A percentile compares a stretch with the other conserved stretches of the same genome.
Conservation (phyloP, 768 basidiomycete genomes). For the Russula abietina region DNA sequence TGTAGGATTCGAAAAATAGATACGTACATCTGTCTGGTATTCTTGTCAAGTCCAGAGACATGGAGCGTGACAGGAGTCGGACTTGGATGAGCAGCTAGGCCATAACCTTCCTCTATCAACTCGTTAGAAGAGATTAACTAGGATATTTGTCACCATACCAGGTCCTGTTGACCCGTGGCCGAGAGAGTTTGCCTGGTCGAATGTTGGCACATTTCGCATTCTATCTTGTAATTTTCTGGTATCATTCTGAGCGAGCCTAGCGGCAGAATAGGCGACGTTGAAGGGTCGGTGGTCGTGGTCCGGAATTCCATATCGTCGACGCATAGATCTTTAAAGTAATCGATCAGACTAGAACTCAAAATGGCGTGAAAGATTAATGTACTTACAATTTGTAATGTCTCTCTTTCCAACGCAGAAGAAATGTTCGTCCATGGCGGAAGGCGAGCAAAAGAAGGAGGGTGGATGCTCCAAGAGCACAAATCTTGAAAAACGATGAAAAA, state of each 20-base stretch:
- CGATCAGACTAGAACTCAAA: slow-evolving; percentile 5
- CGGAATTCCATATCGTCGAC: slow-evolving; percentile 76
- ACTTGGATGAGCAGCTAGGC: background rate
- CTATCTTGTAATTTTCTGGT: slow-evolving; percentile 9
- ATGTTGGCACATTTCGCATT: slow-evolving; percentile 3
- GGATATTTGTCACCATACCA: slow-evolving; percentile 1
- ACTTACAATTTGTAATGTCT: slow-evolving; percentile 59
- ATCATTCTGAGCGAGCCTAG: slow-evolving; percentile 50
- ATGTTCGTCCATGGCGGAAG: slow-evolving; percentile 30
- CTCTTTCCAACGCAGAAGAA: slow-evolving; percentile 55
- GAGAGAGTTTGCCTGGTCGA: background rate
- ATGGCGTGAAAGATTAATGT: slow-evolving; percentile 8
- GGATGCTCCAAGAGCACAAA: slow-evolving; percentile 18
- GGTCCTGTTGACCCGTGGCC: background rate
- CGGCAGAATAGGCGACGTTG: slow-evolving; percentile 81
- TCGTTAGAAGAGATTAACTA: background rate
- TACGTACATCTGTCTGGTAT: slow-evolving; percentile 8
- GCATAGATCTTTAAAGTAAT: slow-evolving; percentile 48
- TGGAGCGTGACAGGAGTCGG: slow-evolving; percentile 8
- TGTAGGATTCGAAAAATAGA: background rate
- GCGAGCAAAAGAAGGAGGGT: slow-evolving; percentile 29
- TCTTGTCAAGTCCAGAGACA: slow-evolving; percentile 12
- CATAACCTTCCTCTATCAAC: background rate
- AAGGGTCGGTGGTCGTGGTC: slow-evolving; percentile 79
- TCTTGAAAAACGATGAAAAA: slow-evolving; percentile 20